Evolutionary conservation across 176 grass and related monocot genomes (phyloP).

Genomic region (Microstegium vimineum): DNA sequence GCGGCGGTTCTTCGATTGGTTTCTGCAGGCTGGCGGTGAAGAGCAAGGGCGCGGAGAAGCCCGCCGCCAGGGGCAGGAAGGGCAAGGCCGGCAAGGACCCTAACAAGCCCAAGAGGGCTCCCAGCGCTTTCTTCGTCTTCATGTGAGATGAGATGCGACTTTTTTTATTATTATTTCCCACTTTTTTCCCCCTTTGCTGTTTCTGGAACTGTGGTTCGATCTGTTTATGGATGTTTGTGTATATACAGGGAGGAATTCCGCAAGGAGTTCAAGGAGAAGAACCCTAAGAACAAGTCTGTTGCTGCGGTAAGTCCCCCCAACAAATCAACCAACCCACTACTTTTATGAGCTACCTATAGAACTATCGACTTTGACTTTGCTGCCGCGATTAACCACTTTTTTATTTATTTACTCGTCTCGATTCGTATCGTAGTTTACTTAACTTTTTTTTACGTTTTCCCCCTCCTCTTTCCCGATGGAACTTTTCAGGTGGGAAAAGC

Average conservation of each 20-base stretch:
- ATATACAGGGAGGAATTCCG: conserved; percentile 73
- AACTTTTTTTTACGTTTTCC: not conserved
- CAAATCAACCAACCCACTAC: not conserved
- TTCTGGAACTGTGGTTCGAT: not conserved
- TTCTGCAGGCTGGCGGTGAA: conserved; percentile 55
- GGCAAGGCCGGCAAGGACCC: conserved; percentile 76
- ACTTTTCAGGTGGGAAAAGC: conserved; percentile 77
- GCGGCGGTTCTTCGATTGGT: not conserved
- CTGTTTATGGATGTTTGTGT: not conserved
- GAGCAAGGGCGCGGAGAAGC: conserved; percentile 59
- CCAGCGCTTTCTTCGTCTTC: conserved; percentile 92
- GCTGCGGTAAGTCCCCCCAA: conserved; percentile 43
- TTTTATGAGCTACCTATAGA: not conserved
- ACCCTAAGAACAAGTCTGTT: conserved; percentile 90
- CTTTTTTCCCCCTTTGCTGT: not conserved
- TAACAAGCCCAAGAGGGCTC: conserved; percentile 88
- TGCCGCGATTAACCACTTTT: not conserved
- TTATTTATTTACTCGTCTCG: not conserved
- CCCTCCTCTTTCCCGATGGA: accelerated
- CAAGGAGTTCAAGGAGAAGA: conserved; percentile 90
- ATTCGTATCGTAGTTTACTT: not conserved
- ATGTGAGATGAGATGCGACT: conserved; percentile 32
- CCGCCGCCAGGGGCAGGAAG: conserved; percentile 44
- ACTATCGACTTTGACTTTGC: not conserved
- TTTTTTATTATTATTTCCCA: not conserved